Base-by-base conservation (phyloP, 805 yeast genomes). In the Starmerella roubikii region DNA sequence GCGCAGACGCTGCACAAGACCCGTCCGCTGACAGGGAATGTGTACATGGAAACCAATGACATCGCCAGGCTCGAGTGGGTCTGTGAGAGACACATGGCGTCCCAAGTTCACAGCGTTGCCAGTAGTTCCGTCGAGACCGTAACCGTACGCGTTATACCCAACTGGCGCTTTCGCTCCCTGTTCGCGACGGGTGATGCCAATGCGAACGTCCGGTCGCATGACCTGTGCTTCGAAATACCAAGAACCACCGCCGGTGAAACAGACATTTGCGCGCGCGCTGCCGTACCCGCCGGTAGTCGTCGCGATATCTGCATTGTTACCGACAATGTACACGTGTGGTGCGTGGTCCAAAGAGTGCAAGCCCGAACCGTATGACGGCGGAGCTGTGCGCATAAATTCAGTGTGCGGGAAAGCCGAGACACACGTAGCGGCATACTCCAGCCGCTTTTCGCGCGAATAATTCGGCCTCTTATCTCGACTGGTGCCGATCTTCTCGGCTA, bases 111-210 rank as follows among this genome's bases (percentile, higher is more conserved):
- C 67, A 22, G 71, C 72, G 48, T 81, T 80, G 11, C 47, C 45
- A 2, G 93, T 86, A 27, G 69, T 68, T 59, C 88, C 96, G 42
- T 96, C 67, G 2, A 91, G 53, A 2, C 94, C 96, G 57, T 91
- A 88, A 0, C 95, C 88, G 60, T 85, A 91, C 0, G 85, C 88
- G 58, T 91, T 97, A 52, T 73, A 83, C 3, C 99, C 99, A 5
- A 86, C 91, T 0, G 99, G 97, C 0, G 93, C 94, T 49, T 88
- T 96, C 32, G 86, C 59, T 35, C 84, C 72, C 2, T 94, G 91
- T 53, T 88, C 97, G 45, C 84, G 68, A 37, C 97, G 64, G 0
- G 78, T 78, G 27, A 88, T 54, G 0, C 99, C 99, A 22, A 86
- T 54, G 22, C 98, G 61, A 1, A 91, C 84, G 33, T 54, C 52